These are phyloP conservation scores for Flaveria sonorensis DNA, from an alignment of 129 eudicot species.

Conservation along the genomic window DNA sequence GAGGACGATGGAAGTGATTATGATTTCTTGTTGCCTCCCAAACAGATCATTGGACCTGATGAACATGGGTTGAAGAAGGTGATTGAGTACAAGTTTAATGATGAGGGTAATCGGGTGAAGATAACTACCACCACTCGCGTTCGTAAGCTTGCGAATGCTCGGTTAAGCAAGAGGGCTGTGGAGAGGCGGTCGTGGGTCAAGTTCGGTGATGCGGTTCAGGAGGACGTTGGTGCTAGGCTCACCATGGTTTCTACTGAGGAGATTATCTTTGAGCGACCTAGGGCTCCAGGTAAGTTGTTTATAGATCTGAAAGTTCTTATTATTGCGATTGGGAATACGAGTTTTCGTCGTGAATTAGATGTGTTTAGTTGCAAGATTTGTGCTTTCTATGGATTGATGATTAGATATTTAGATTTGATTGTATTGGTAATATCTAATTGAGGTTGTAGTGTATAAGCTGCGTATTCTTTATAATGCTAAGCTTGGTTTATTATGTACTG, in stretches of 20 bases:
- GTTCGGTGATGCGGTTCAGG: conserved; percentile 19
- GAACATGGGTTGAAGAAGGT: conserved; percentile 19
- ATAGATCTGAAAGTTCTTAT: not conserved
- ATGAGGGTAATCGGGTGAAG: conserved; percentile 15
- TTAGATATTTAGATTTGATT: not conserved
- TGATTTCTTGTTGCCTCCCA: conserved; percentile 9
- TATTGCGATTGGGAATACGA: not conserved
- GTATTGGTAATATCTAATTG: not conserved
- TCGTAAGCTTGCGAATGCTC: conserved; percentile 10
- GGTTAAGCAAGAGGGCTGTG: conserved; percentile 11
- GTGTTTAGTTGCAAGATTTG: not conserved
- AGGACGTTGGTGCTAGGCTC: conserved; percentile 18
- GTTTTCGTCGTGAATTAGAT: not conserved
- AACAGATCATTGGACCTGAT: conserved; percentile 12
- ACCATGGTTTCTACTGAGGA: conserved; percentile 16
- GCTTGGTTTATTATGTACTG: not conserved
- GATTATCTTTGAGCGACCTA: conserved; percentile 17
- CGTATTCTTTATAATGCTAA: not conserved
- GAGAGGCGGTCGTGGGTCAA: conserved; percentile 16
- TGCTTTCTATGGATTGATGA: not conserved
- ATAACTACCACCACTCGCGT: conserved; percentile 15
- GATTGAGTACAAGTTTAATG: conserved; percentile 22
- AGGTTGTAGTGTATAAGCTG: not conserved
- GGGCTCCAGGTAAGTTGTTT: conserved; percentile 10
- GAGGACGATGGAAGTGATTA: conserved; percentile 20